Evolutionary conservation across 2,329 filamentous ascomycete species (phyloP).

Genomic region (Cadophora sp.): DNA sequence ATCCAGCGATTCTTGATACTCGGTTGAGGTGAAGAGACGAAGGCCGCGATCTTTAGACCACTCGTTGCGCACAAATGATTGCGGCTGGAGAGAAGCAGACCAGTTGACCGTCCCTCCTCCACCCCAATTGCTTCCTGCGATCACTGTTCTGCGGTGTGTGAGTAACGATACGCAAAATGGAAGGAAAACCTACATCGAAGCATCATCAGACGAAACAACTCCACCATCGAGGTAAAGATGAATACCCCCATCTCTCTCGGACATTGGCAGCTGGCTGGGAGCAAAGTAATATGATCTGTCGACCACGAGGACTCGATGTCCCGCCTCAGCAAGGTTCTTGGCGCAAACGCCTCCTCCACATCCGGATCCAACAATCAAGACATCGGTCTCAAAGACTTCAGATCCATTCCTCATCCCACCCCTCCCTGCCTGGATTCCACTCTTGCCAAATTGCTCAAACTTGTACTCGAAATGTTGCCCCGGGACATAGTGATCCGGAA

Average conservation of each 20-base stretch:
- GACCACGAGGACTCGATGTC: slow-evolving; percentile 77
- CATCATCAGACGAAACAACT: slow-evolving; percentile 60
- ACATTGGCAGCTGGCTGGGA: slow-evolving; percentile 77
- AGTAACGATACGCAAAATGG: not conserved
- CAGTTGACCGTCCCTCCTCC: slow-evolving; percentile 91
- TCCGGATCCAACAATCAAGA: slow-evolving; percentile 86
- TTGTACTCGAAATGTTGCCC: slow-evolving; percentile 46
- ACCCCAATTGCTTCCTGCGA: slow-evolving; percentile 79
- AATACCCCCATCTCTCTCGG: slow-evolving; percentile 61
- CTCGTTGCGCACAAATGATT: slow-evolving; percentile 47
- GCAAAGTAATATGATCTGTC: slow-evolving; percentile 84
- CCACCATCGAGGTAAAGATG: slow-evolving; percentile 77
- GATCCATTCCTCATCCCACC: slow-evolving; percentile 45
- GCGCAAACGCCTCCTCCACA: slow-evolving; percentile 85
- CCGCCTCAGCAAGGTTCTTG: slow-evolving; percentile 80
- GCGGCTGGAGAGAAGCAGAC: slow-evolving; percentile 71
- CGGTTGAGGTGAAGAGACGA: slow-evolving; percentile 72
- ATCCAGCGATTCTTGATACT: slow-evolving; percentile 78
- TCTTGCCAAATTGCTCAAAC: slow-evolving; percentile 41
- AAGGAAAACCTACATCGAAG: slow-evolving; percentile 51
- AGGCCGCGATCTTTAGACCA: slow-evolving; percentile 56
- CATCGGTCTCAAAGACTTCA: slow-evolving; percentile 75
- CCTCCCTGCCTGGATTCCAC: slow-evolving; percentile 22
- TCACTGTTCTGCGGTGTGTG: slow-evolving; percentile 48
- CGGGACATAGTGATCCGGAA: slow-evolving; percentile 52